Evolutionary conservation across 495 filamentous ascomycete genomes (phyloP), one percentile per base, ranked within the genome.

Genomic region (Hypoxylon fuscum): DNA sequence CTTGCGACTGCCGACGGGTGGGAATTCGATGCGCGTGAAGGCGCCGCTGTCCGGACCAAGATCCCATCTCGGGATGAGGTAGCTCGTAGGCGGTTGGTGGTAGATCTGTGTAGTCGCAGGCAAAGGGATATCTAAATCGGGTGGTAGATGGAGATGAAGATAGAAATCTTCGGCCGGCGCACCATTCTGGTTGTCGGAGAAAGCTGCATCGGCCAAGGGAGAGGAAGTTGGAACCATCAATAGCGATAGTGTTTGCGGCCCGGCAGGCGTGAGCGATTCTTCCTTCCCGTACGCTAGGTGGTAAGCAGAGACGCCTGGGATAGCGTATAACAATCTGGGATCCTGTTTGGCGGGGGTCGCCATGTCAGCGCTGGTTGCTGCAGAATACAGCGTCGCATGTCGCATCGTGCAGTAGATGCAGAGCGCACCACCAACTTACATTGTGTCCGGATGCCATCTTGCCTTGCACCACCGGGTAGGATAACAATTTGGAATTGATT

Each of bases 21-120:
- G 93, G 59, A 97, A 96, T 71, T 96, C 89, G 63, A 97, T 91
- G 25, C 90, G 83, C 23, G 93, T 96, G 68, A 97, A 97, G 7
- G 92, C 91, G 55, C 91, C 92, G 59, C 85, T 88, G 20, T 94
- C 91, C 2, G 88, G 90, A 12, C 91, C 92, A 17, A 96, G 76
- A 66, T 96, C 93, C 93, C 92, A 96, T 58, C 93, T 87, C 6
- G 93, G 93, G 55, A 97, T 96, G 31, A 97, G 79, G 72, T 97
- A 97, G 78, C 88, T 92, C 44, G 81, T 83, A 2, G 92, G 93
- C 6, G 91, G 91, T 76, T 96, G 90, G 69, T 96, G 92, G 74
- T 93, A 97, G 68, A 97, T 94, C 72, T 97, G 93, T 5, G 93
- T 96, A 0, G 92, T 96, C 17, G 93, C 93, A 11, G 93, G 93